phyloP scores from a whole-genome alignment of 768 basidiomycete species.

The Psilocybe cyanescens region DNA sequence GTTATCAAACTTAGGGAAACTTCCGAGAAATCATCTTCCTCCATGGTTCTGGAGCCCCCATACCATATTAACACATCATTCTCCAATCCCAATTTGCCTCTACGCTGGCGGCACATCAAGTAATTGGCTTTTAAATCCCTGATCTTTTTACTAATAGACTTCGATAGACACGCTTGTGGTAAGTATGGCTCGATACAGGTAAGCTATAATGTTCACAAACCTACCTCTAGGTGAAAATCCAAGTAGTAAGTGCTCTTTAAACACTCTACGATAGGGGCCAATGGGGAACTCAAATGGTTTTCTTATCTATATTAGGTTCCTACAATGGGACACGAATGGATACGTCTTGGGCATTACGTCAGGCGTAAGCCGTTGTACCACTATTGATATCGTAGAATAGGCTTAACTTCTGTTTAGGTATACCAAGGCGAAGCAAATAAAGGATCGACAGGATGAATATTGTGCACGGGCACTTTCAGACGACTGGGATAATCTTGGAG shows the following conservation, averaged over 20 bases:
- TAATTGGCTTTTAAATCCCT: slow-evolving; percentile 22
- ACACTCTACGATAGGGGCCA: not conserved
- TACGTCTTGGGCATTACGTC: slow-evolving; percentile 67
- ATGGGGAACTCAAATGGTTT: no score
- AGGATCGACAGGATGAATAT: slow-evolving; percentile 68
- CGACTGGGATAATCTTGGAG: slow-evolving; percentile 52
- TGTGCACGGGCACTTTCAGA: slow-evolving; percentile 53
- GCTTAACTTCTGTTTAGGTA: slow-evolving; percentile 44
- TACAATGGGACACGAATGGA: slow-evolving; percentile 67
- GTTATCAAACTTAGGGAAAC: slow-evolving; percentile 81
- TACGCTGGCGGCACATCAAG: slow-evolving; percentile 83
- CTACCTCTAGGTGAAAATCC: slow-evolving; percentile 54
- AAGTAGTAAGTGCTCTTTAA: slow-evolving; percentile 41
- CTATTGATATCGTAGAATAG: not conserved
- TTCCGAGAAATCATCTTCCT: slow-evolving; percentile 66
- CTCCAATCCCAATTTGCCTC: slow-evolving; percentile 45
- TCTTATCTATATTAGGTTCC: slow-evolving; percentile 13
- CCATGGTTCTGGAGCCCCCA: slow-evolving; percentile 79
- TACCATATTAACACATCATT: slow-evolving; percentile 58
- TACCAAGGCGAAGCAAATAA: slow-evolving; percentile 67
- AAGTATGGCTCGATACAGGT: slow-evolving; percentile 22
- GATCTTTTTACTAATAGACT: not conserved
- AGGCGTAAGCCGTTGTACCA: slow-evolving; percentile 48
- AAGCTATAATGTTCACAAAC: not conserved
- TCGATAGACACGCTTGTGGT: slow-evolving; percentile 61